Evolutionary conservation across 192 early-diverging fungal species (phyloP).

Genomic region (Coemansia brasiliensis): DNA sequence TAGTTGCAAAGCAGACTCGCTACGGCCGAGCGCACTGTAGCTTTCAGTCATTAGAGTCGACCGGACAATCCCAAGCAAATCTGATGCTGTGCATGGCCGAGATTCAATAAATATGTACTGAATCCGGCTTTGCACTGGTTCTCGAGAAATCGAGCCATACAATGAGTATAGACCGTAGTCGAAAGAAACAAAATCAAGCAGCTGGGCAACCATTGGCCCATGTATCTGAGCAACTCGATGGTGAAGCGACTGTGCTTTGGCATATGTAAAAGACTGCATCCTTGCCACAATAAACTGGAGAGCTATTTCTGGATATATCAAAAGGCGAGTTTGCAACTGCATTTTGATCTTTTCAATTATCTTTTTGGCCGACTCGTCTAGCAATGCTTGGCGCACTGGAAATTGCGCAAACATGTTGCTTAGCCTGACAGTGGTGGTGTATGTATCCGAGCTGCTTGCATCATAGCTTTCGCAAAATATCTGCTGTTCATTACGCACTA

Average conservation of each 20-base stretch:
- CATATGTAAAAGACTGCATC: slow-evolving; percentile 15
- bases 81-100: slow-evolving; percentile 9
- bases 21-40: not conserved
- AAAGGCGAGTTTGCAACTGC: slow-evolving; percentile 24
- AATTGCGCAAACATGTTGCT: slow-evolving; percentile 29
- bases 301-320: slow-evolving; percentile 28
- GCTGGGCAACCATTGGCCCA: slow-evolving; percentile 23
- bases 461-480: not conserved
- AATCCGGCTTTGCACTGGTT: slow-evolving; percentile 19
- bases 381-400: slow-evolving; percentile 26
- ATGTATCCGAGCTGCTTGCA: not conserved
- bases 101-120: slow-evolving; percentile 36
- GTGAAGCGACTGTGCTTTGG: slow-evolving; percentile 29
- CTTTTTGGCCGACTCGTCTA: slow-evolving; percentile 17
- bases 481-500: slow-evolving; percentile 22
- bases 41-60: slow-evolving; percentile 16
- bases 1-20: not conserved
- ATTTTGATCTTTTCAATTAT: slow-evolving; percentile 12
- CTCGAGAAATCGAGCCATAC: slow-evolving; percentile 34
- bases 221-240: slow-evolving; percentile 36
- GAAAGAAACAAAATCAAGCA: slow-evolving; percentile 30
- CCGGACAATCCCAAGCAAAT: slow-evolving; percentile 16
- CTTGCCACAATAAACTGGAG: slow-evolving; percentile 20
- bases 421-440: slow-evolving; percentile 24
- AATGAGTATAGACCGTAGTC: slow-evolving; percentile 22